Conservation (phyloP, 352 stramenopile genomes). For the Globisporangium alternatum region DNA sequence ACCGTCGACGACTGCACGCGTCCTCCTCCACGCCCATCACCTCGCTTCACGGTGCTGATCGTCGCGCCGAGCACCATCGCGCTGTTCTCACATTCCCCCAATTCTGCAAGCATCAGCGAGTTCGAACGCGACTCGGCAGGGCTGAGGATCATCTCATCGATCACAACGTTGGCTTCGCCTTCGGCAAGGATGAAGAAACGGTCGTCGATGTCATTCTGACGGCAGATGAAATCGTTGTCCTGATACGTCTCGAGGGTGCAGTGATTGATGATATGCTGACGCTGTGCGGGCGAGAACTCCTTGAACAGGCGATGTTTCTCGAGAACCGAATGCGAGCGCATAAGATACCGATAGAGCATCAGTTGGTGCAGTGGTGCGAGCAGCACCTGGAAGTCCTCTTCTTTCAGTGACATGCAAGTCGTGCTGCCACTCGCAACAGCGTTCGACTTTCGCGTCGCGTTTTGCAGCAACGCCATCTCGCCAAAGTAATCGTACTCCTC, state of each 20-base stretch:
- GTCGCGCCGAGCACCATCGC: background rate
- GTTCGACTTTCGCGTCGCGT: slow-evolving; percentile 34
- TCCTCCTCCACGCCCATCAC: slow-evolving; percentile 9
- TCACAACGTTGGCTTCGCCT: slow-evolving; percentile 50
- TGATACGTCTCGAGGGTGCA: slow-evolving; percentile 44
- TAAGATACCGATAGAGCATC: slow-evolving; percentile 51
- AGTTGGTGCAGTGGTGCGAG: slow-evolving; percentile 52
- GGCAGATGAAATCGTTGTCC: slow-evolving; percentile 44
- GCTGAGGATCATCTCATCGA: slow-evolving; percentile 32
- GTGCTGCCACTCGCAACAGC: slow-evolving; percentile 52
- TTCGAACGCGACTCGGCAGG: background rate
- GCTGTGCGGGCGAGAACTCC: slow-evolving; percentile 35
- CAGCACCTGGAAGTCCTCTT: slow-evolving; percentile 35
- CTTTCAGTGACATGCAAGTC: slow-evolving; percentile 44
- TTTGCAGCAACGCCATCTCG: slow-evolving; percentile 46
- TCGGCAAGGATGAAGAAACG: slow-evolving; percentile 69
- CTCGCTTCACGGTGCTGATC: background rate
- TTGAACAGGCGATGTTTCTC: slow-evolving; percentile 69
- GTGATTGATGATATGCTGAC: slow-evolving; percentile 46
- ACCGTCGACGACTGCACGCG: slow-evolving; percentile 30
- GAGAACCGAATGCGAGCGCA: slow-evolving; percentile 52
- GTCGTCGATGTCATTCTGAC: slow-evolving; percentile 54
- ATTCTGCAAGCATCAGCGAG: background rate
- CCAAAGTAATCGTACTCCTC: slow-evolving; percentile 69
- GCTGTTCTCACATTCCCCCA: background rate